Base-by-base conservation (phyloP, 1,139 yeast genomes). In the Casaregolazyma suthepensis region DNA sequence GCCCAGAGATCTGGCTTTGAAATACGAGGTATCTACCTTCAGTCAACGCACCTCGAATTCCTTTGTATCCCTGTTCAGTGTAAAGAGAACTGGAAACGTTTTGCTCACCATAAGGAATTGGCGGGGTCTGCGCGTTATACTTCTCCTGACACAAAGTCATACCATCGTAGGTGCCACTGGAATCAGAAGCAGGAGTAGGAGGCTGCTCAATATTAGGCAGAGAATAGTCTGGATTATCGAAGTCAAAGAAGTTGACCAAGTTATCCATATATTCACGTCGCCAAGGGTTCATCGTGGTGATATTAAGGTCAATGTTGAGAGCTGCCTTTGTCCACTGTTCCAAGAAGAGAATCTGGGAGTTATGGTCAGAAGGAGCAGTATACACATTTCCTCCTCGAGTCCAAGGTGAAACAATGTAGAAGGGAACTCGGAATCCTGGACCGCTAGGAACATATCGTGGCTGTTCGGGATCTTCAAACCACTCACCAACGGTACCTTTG, bases 21-120 rank as follows among this genome's bases (percentile, higher is more conserved):
- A 61, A 59, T 18, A 59, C 61, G 20, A 61, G 54, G 48, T 57
- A 63, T 43, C 67, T 56, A 3, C 66, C 67, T 50, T 63, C 67
- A 22, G 67, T 63, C 26, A 63, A 54, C 3, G 50, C 54, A 10
- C 67, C 67, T 5, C 61, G 59, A 23, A 61, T 46, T 46, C 51
- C 54, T 53, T 62, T 63, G 54, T 44, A 63, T 2, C 66, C 66
- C 5, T 45, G 37, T 48, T 63, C 66, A 18, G 60, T 55, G 52
- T 50, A 52, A 17, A 63, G 57, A 10, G 65, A 51, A 23, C 48
- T 46, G 10, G 46, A 46, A 6, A 48, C 50, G 20, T 52, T 59
- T 54, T 63, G 66, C 37, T 59, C 38, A 17, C 66, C 65, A 45
- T 60, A 59, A 12, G 63, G 63, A 31, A 58, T 44, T 6, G 59